phyloP scores from a whole-genome alignment of 2,329 filamentous ascomycete species.

The Talaromyces pinophilus region DNA sequence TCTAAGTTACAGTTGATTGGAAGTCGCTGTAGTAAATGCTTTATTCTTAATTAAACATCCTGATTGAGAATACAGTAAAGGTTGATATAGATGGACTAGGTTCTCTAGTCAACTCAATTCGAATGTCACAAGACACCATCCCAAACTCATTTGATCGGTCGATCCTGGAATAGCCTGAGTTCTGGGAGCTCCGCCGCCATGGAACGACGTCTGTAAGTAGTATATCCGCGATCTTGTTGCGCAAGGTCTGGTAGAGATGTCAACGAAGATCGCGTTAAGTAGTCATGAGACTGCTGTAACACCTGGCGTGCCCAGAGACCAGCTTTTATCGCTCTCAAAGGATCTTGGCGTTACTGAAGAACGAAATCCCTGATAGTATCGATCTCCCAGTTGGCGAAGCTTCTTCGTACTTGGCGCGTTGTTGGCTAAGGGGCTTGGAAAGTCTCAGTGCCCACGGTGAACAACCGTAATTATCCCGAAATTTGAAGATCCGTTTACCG shows the following conservation, averaged over 20 bases:
- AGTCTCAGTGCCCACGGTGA: background rate
- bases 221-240: background rate
- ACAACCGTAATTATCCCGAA: no score
- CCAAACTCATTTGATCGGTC: no score
- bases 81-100: no score
- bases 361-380: background rate
- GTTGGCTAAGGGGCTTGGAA: background rate
- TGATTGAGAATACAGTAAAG: no score
- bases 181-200: background rate
- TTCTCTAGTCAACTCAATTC: background rate
- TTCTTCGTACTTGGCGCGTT: background rate
- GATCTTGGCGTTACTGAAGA: no score
- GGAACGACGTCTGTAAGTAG: background rate
- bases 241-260: background rate
- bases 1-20: no score
- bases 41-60: no score
- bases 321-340: background rate
- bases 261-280: background rate
- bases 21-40: no score
- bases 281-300: background rate
- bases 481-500: conserved; percentile 26
- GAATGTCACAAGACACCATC: no score
- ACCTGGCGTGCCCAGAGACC: background rate
- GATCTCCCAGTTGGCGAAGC: background rate
- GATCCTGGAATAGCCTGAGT: background rate